Percentiles rank a stretch among this genome's conserved stretches.
Conservation (phyloP, 2,329 filamentous ascomycete species). For the Nemania sp. region DNA sequence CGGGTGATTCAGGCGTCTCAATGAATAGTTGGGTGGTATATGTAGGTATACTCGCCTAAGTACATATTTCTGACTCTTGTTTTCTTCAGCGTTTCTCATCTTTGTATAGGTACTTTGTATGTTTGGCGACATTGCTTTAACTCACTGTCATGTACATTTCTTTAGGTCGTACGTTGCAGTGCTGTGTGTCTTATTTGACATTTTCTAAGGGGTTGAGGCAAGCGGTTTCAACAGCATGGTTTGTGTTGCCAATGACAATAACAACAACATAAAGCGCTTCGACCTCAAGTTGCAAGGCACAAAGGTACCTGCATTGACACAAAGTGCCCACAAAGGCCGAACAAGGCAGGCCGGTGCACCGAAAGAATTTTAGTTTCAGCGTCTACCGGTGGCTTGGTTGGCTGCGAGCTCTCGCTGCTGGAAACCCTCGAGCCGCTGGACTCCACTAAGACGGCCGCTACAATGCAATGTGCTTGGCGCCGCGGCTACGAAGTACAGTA, state of each 20-base stretch:
- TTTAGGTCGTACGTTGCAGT: not conserved
- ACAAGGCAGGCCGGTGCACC: not conserved
- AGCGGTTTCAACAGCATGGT: not conserved
- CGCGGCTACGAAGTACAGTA: no score
- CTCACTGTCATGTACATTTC: not conserved
- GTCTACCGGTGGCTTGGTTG: constrained; percentile 25
- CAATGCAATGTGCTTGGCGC: no score
- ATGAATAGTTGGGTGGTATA: not conserved
- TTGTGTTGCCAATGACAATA: not conserved
- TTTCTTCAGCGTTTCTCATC: no score
- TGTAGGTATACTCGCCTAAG: not conserved
- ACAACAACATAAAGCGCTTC: no score
- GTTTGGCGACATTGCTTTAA: not conserved
- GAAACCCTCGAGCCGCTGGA: constrained; percentile 16
- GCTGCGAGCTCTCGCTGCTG: constrained; percentile 8
- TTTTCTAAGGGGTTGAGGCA: not conserved
- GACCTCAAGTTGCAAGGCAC: no score
- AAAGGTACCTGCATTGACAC: no score
- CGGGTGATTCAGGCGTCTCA: not conserved
- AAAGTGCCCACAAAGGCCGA: no score
- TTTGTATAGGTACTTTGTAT: no score
- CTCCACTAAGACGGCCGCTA: constrained; percentile 13
- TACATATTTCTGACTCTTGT: not conserved
- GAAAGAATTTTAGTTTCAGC: constrained; percentile 10
- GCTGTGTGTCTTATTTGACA: not conserved